Evolutionary conservation across 176 grass and related monocot species (phyloP).

Genomic region (Triticum timopheevii): DNA sequence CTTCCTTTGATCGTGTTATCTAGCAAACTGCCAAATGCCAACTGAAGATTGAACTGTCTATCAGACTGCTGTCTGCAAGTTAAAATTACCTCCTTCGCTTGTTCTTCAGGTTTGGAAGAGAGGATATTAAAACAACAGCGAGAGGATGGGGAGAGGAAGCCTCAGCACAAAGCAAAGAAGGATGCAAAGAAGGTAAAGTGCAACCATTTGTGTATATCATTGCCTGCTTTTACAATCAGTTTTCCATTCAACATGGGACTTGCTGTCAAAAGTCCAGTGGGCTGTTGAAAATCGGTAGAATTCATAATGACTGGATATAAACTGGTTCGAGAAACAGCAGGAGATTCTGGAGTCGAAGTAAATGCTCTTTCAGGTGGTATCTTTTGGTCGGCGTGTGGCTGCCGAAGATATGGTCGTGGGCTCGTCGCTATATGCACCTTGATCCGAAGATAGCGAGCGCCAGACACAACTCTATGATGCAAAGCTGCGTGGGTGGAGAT

Average conservation of each 20-base stretch:
- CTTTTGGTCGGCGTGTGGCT: too few relatives aligned
- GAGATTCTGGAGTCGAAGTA: slow-evolving; percentile 16
- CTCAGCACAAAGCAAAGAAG: slow-evolving; percentile 50
- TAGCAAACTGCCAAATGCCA: neutral
- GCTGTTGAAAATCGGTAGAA: neutral
- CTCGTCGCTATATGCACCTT: too few relatives aligned
- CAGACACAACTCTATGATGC: neutral
- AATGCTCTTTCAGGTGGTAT: neutral
- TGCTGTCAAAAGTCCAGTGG: too few relatives aligned
- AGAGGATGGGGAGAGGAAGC: slow-evolving; percentile 81
- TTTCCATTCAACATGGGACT: too few relatives aligned
- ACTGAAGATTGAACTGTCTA: neutral
- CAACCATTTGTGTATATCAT: too few relatives aligned
- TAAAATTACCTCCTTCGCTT: too few relatives aligned
- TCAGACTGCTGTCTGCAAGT: too few relatives aligned
- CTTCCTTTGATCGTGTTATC: neutral
- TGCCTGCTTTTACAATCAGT: neutral
- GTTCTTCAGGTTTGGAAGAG: too few relatives aligned
- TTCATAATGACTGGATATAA: slow-evolving; percentile 13
- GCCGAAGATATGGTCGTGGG: too few relatives aligned
- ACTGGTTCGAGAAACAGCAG: slow-evolving; percentile 51
- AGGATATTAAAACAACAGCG: slow-evolving; percentile 24
- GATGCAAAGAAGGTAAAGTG: too few relatives aligned
- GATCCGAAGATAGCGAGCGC: too few relatives aligned
- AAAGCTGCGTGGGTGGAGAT: neutral